phyloP scores from a whole-genome alignment of 305 asterid genomes.

The Plantago lanceolata region DNA sequence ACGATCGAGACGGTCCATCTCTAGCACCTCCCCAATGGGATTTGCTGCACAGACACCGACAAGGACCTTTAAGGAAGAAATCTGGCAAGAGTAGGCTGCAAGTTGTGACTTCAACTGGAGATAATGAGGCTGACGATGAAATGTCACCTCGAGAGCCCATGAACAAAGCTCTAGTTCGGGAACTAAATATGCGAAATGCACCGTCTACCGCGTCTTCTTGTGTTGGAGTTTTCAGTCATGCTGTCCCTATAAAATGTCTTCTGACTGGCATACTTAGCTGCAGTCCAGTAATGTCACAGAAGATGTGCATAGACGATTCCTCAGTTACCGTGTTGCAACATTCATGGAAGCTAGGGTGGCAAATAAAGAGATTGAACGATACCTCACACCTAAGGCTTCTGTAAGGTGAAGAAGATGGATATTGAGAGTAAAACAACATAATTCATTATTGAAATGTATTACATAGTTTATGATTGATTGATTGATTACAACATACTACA shows the following conservation, averaged over 20 bases:
- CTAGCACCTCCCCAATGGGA: slow-evolving; percentile 55
- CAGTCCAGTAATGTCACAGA: slow-evolving; percentile 63
- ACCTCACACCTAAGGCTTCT: slow-evolving; percentile 89
- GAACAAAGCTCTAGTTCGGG: slow-evolving; percentile 43
- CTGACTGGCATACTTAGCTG: slow-evolving; percentile 84
- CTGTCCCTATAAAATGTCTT: slow-evolving; percentile 73
- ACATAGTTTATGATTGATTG: slow-evolving; percentile 12
- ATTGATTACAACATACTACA: background rate
- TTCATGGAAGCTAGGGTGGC: slow-evolving; percentile 90
- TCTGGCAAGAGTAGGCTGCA: slow-evolving; percentile 96
- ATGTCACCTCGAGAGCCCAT: slow-evolving; percentile 83
- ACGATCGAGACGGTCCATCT: slow-evolving; percentile 46
- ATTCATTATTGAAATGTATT: slow-evolving; percentile 11
- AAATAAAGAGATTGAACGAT: slow-evolving; percentile 83
- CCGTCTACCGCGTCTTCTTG: slow-evolving; percentile 38
- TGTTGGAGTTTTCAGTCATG: slow-evolving; percentile 78
- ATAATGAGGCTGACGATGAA: slow-evolving; percentile 93
- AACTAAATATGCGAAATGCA: slow-evolving; percentile 36
- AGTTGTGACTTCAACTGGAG: slow-evolving; percentile 73
- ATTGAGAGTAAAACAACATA: background rate
- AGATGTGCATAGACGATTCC: slow-evolving; percentile 80
- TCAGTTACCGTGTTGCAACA: slow-evolving; percentile 85
- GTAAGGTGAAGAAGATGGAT: slow-evolving; percentile 6
- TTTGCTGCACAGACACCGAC: slow-evolving; percentile 52
- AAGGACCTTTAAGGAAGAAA: slow-evolving; percentile 58